Conservation (phyloP, 805 yeast genomes). For the Vanderwaltozyma yarrowii region DNA sequence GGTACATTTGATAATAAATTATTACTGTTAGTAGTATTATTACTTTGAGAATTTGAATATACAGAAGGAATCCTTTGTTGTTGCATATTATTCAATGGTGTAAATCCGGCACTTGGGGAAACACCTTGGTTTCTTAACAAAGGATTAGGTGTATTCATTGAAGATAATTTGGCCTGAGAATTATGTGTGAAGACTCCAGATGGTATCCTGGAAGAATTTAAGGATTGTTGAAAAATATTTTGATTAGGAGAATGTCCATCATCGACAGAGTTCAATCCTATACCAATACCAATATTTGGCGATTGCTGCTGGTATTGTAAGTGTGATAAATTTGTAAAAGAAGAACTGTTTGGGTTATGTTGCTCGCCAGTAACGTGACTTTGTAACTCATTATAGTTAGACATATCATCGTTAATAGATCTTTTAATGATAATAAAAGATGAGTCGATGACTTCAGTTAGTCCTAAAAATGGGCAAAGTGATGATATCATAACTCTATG, state of each 20-base stretch:
- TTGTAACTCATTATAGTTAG: background rate
- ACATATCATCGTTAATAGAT: background rate
- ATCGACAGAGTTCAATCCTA: background rate
- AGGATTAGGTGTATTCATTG: constrained; percentile 17
- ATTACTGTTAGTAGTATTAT: too few species aligned
- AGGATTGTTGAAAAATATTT: background rate
- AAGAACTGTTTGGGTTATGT: background rate
- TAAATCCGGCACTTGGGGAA: constrained; percentile 14
- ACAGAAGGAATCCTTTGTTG: constrained; percentile 10
- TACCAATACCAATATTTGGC: background rate
- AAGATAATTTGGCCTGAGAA: constrained; percentile 2
- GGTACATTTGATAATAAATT: background rate
- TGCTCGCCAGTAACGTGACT: background rate
- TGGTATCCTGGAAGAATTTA: constrained; percentile 19
- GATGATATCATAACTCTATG: constrained; percentile 59
- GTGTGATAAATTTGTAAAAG: background rate
- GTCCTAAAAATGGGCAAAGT: constrained; percentile 56
- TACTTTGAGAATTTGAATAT: constrained; percentile 1
- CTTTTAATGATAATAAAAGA: constrained; percentile 55
- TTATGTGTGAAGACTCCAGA: constrained; percentile 21
- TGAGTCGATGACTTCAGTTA: constrained; percentile 56
- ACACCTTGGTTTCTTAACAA: constrained; percentile 21
- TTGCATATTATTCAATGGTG: constrained; percentile 11
- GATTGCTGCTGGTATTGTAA: background rate
- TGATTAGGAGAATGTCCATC: background rate